Conservation (phyloP, 805 yeast genomes). For the Monosporozyma servazzii region DNA sequence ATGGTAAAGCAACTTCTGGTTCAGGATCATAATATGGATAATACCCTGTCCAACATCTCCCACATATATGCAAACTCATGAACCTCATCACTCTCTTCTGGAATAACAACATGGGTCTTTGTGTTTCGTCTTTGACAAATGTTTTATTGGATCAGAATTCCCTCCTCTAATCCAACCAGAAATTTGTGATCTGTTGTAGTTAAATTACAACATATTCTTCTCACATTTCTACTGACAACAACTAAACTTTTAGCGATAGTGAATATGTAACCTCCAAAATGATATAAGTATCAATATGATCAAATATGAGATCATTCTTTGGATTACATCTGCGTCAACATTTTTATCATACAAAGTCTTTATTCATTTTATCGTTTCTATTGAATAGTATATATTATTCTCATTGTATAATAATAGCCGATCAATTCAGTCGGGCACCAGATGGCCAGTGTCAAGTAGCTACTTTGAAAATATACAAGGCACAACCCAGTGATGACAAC, state of each 20-base stretch:
- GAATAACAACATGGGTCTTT: slow-evolving; percentile 80
- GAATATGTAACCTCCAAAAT: slow-evolving; percentile 99
- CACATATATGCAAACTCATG: slow-evolving; percentile 87
- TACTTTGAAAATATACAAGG: not conserved
- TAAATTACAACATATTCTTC: slow-evolving; percentile 87
- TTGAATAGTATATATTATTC: not conserved
- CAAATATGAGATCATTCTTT: slow-evolving; percentile 72
- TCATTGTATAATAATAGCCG: not conserved
- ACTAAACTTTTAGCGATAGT: slow-evolving; percentile 93
- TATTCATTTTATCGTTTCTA: no score
- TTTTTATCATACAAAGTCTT: slow-evolving; percentile 92
- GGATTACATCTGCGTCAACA: slow-evolving; percentile 76
- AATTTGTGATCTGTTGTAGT: slow-evolving; percentile 97
- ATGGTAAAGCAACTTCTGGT: slow-evolving; percentile 97
- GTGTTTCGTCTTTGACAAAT: slow-evolving; percentile 83
- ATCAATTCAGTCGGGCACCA: not conserved
- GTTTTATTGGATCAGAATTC: slow-evolving; percentile 62
- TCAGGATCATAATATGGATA: slow-evolving; percentile 99
- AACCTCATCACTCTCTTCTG: slow-evolving; percentile 85
- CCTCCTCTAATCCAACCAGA: slow-evolving; percentile 83
- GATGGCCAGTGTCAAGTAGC: not conserved
- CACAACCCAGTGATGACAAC: not conserved
- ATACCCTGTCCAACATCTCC: slow-evolving; percentile 92
- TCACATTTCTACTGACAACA: slow-evolving; percentile 78
- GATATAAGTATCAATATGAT: slow-evolving; percentile 93